Evolutionary conservation across 2,329 filamentous ascomycete species (phyloP), one percentile per base, ranked within the genome.

Genomic region (Monosporascus sp.): DNA sequence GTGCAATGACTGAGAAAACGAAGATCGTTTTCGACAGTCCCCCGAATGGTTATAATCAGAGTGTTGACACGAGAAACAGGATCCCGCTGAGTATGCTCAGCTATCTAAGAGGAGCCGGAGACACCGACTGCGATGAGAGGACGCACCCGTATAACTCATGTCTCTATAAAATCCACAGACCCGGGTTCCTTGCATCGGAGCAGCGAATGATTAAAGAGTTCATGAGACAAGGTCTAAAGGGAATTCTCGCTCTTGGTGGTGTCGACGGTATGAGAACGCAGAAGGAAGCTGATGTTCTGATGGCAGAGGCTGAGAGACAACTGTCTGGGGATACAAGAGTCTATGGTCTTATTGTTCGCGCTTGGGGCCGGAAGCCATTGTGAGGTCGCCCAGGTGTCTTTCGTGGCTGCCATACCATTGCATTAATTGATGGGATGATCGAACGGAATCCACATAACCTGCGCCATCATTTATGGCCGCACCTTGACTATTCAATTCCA

Each of bases 361-460:
- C 57, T n/a, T 59, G 57, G 57, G 57, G 57, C 5, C 55, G 35
- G 46, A 59, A 56, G 25, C 50, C 53, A 14, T 14, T 43, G 9
- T 14, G 18, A 43, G 39, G 18, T 35, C 14, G 31, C 31, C 11
- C 5, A 35, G 31, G 9, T 35, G 14, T 5, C 5, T 35, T 35
- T 14, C 31, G 11, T 35, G 5, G 11, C 1, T 11, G 11, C 31
- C 31, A 31, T 35, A 11, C 31, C 31, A 35, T 35, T 14, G 31
- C 31, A 35, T 35, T 35, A 5, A 35, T 14, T 31, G 27, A 31
- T 3, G 11, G 31, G 5, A 35, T 35, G 31, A 35, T 35, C 14
- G 31, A 14, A 35, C 31, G 14, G 1, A 35, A 35, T 35, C 9
- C 31, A 35, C 14, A 14, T 14, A 14, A 5, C 11, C 14, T 35